Base-by-base conservation (phyloP, 306 rosid genomes). In the Erythrophleum fordii region DNA sequence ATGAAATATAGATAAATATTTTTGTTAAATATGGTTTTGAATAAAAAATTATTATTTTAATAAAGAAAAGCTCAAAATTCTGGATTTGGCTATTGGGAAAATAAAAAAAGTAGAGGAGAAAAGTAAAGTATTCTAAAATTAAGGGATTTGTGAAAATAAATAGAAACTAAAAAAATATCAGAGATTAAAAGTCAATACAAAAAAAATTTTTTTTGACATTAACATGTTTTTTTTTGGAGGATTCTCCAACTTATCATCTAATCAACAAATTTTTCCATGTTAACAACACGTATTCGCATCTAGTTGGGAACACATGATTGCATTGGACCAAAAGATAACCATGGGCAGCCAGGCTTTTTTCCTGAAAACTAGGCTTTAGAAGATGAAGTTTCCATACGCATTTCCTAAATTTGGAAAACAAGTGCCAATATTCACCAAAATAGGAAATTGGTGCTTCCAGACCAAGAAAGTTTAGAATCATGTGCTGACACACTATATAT, bases 361-460 rank as follows among this genome's bases (percentile, higher is more conserved):
- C 53, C 48, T 11, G 11, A n/a, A 75, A 37, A 11, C 5, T n/a
- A 44, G 69, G 31, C 59, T 70, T 70, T 44, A 31, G 44, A 26
- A 65, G 75, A 28, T n/a, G 13, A 80, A 70, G 69, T 16, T 25
- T 65, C 34, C 65, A 22, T 26, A n/a, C 12, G 73, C n/a, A 68
- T 23, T 16, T 3, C 60, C 88, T 29, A 35, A 46, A 73, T 64
- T 48, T 75, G 80, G 74, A 72, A 75, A 35, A 29, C 10, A 69
- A 65, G 41, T 70, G 69, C 60, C 44, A 70, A 70, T 73, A 23
- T 59, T 34, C 60, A 39, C 86, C 79, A 58, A 56, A 78, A 82
- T 53, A 11, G 75, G 82, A 78, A 76, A 55, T 23, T 16, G 22
- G 69, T 16, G 71, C 77, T 70, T 79, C 22, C 41, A 5, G 12